phyloP scores from a whole-genome alignment of 2,329 filamentous ascomycete genomes.

The Aspergillus unguis region DNA sequence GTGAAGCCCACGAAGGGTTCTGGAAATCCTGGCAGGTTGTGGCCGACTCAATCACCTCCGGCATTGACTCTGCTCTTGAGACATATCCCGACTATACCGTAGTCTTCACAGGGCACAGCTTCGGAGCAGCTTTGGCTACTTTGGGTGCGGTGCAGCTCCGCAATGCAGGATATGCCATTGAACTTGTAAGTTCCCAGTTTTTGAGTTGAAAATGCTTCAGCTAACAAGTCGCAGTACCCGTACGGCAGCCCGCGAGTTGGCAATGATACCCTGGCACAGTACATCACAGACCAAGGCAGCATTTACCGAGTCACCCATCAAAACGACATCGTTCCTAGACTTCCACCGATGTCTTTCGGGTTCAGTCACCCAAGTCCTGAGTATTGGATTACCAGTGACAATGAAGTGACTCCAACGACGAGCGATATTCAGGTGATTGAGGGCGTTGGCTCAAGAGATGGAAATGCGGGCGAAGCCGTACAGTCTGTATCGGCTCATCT shows the following conservation, averaged over 20 bases:
- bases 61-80: constrained; percentile 31
- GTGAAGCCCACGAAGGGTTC: constrained; percentile 47
- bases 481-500: constrained; percentile 29
- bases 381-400: constrained; percentile 39
- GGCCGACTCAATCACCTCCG: constrained; percentile 35
- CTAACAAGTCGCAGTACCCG: constrained; percentile 32
- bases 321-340: constrained; percentile 38
- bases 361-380: constrained; percentile 40
- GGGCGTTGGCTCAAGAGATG: constrained; percentile 31
- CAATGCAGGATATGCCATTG: constrained; percentile 38
- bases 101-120: constrained; percentile 49
- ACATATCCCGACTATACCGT: constrained; percentile 43
- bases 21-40: constrained; percentile 44
- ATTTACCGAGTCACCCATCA: constrained; percentile 40
- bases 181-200: constrained; percentile 37
- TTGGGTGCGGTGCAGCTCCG: constrained; percentile 48
- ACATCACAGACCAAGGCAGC: constrained; percentile 35
- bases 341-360: constrained; percentile 33
- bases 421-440: constrained; percentile 31
- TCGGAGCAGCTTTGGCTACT: constrained; percentile 51
- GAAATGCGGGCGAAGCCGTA: constrained; percentile 32
- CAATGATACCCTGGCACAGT: constrained; percentile 36
- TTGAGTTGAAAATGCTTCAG: not conserved
- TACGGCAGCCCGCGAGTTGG: constrained; percentile 45
- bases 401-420: constrained; percentile 27